phyloP scores from a whole-genome alignment of 371 early-diverging fungal species.

The Dichotomocladium elegans region DNA sequence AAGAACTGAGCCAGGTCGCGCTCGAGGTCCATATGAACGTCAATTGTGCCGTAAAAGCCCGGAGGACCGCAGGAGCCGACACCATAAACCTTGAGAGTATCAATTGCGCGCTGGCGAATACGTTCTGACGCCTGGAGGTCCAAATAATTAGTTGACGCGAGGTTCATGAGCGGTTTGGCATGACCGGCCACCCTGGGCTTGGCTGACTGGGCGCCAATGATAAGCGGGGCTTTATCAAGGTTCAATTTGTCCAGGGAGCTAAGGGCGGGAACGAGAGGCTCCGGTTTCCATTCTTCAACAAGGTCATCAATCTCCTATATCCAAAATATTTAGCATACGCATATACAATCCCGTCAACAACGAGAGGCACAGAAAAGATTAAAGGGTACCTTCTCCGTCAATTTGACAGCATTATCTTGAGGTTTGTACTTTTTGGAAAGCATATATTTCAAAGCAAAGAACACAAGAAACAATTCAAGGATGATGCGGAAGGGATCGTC shows the following conservation, averaged over 20 bases:
- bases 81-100: slow-evolving; percentile 93
- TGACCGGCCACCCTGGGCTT: slow-evolving; percentile 53
- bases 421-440: slow-evolving; percentile 82
- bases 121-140: slow-evolving; percentile 75
- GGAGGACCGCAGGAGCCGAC: slow-evolving; percentile 99
- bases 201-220: slow-evolving; percentile 64
- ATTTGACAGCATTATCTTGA: slow-evolving; percentile 72
- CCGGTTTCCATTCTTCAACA: slow-evolving; percentile 95
- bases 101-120: slow-evolving; percentile 82
- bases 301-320: slow-evolving; percentile 89
- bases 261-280: slow-evolving; percentile 85
- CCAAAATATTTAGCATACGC: background rate
- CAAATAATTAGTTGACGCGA: slow-evolving; percentile 86
- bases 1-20: slow-evolving; percentile 84
- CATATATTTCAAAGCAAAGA: slow-evolving; percentile 90
- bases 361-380: too few species aligned
- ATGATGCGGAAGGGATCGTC: slow-evolving; percentile 93
- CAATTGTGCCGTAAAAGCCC: slow-evolving; percentile 99
- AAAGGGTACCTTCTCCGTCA: slow-evolving; percentile 78
- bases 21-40: slow-evolving; percentile 98
- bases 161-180: slow-evolving; percentile 69
- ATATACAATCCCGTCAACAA: background rate
- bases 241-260: slow-evolving; percentile 71
- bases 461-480: slow-evolving; percentile 82
- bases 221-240: slow-evolving; percentile 75